Conservation (phyloP, 148 eudicot species). For the Vaccinium myrtillus region DNA sequence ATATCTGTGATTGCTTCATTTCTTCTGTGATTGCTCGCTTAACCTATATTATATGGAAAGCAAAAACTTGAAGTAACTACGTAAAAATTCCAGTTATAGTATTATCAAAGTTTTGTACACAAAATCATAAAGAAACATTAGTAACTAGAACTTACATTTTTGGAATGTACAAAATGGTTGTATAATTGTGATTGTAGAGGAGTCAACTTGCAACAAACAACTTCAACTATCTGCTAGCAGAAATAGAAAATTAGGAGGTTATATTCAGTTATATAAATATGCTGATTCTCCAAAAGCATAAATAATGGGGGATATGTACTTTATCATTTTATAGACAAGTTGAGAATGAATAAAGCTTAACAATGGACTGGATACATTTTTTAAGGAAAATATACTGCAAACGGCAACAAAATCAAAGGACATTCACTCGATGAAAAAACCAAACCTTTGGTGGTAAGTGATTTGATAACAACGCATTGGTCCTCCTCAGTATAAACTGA, state of each 20-base stretch:
- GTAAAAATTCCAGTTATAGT: background rate
- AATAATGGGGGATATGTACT: background rate
- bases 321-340: background rate
- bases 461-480: conserved; percentile 89
- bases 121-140: background rate
- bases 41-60: conserved; percentile 45
- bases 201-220: conserved; percentile 94
- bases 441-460: conserved; percentile 99
- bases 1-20: conserved; percentile 68
- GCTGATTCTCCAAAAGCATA: background rate
- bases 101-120: background rate
- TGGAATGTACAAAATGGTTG: conserved; percentile 86
- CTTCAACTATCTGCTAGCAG: conserved; percentile 85
- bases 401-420: conserved; percentile 1
- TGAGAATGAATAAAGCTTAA: background rate
- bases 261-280: background rate
- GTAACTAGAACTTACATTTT: conserved; percentile 60
- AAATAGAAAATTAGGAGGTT: conserved; percentile 5
- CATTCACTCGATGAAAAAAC: background rate
- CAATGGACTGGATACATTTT: background rate
- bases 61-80: conserved; percentile 6
- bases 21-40: conserved; percentile 77
- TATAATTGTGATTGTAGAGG: conserved; percentile 79
- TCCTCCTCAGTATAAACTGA: conserved; percentile 97
- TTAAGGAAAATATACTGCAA: background rate